Percentiles rank a stretch among this genome's conserved stretches.
phyloP scores from a whole-genome alignment of 345 rosid genomes.

The Bretschneidera sinensis region DNA sequence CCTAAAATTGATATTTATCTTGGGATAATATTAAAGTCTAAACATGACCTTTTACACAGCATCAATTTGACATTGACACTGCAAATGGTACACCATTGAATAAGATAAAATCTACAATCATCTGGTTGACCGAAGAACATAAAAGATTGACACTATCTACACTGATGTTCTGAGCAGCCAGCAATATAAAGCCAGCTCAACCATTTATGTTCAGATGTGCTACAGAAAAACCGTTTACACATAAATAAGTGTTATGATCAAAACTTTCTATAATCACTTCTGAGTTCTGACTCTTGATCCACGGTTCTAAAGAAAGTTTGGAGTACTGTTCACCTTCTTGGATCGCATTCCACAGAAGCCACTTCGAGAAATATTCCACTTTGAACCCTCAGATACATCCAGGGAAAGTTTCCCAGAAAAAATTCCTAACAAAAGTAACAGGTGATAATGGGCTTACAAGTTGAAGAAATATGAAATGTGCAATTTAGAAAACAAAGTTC shows the following conservation, averaged over 20 bases:
- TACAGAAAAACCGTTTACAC: not conserved
- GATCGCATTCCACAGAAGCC: slow-evolving; percentile 98
- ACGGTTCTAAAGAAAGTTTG: not conserved
- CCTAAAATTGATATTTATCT: too few relatives aligned
- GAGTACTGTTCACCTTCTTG: slow-evolving; percentile 52
- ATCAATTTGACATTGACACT: too few relatives aligned
- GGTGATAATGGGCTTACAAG: not conserved
- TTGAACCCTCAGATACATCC: slow-evolving; percentile 59
- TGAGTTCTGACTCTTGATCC: too few relatives aligned
- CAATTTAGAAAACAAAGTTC: too few relatives aligned
- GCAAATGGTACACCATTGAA: not conserved
- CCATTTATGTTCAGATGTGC: not conserved
- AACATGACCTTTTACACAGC: too few relatives aligned
- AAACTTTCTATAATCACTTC: too few relatives aligned
- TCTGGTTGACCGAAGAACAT: not conserved
- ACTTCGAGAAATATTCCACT: slow-evolving; percentile 70
- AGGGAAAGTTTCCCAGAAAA: slow-evolving; percentile 81
- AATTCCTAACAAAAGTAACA: slow-evolving; percentile 40
- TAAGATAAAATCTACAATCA: not conserved
- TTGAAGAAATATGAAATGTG: not conserved
- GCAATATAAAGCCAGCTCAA: not conserved
- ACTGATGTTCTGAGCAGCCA: not conserved
- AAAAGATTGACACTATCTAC: not conserved
- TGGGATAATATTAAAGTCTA: too few relatives aligned
- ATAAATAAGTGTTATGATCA: too few relatives aligned